Evolutionary conservation across 2,329 filamentous ascomycete genomes (phyloP), one percentile per base, ranked within the genome.

Genomic region (Arachnomyces sp.): DNA sequence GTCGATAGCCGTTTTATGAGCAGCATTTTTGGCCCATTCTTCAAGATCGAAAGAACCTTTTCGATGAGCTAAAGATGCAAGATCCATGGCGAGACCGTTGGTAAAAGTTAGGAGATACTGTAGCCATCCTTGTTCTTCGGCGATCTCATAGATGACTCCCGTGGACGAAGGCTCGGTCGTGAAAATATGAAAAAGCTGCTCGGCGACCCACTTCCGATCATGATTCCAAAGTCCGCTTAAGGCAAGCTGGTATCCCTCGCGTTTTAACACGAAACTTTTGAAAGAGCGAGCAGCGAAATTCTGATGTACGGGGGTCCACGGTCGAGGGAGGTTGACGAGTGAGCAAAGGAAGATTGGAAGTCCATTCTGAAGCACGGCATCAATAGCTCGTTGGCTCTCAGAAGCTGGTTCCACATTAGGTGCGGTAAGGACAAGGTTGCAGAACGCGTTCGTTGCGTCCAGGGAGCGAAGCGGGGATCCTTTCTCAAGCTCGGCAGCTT

Each of bases 161-260:
- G 89, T 71, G 37, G 81, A 74, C 42, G 80, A 76, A 2, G 79
- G 81, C 51, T 84, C 77, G 43, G 73, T 68, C 31, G 81, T 82
- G 59, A 92, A 87, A 7, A 77, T 75, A 43, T 88, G 81, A 31
- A 90, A 79, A 28, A 98, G 77, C 43, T 84, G 79, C 48, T 81
- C 77, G 7, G 82, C 81, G 12, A 96, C 84, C 83, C 88, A 96
- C 14, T 82, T 75, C 49, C 81, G 84, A 57, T 96, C 87, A 57
- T 92, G 88, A 50, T 83, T 81, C 89, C 90, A 96, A 4, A 94
- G 68, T 43, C 87, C 89, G 56, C 94, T 82, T 42, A 98, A 75
- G 11, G 94, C 90, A 47, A 95, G 93, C 49, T 89, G 81, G 58
- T 86, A 84, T 40, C 89, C 78, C 3, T 81, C 74, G 41, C 80